A percentile compares a stretch with the other conserved stretches of the same genome.
These are phyloP conservation scores for Diphasiastrum complanatum DNA, from an alignment of 83 land plant genomes.

Conservation along the genomic window DNA sequence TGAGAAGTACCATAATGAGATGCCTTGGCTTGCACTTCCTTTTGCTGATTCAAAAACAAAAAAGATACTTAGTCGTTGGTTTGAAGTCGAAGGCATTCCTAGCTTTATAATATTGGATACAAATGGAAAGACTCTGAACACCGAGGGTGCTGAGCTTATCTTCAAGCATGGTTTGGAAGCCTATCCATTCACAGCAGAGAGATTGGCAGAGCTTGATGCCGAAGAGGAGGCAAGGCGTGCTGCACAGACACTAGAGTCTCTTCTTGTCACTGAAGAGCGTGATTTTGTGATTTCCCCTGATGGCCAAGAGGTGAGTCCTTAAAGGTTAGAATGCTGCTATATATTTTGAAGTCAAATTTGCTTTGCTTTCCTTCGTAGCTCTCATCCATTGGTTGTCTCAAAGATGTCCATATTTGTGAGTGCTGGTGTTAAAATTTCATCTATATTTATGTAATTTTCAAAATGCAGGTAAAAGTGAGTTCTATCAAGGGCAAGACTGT, in stretches of 20 bases:
- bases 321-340: too few species aligned
- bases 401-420: too few species aligned
- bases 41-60: slow-evolving; percentile 39
- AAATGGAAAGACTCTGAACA: slow-evolving; percentile 54
- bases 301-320: slow-evolving; percentile 35
- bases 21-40: slow-evolving; percentile 67
- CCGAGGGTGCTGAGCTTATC: slow-evolving; percentile 36
- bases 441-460: background rate
- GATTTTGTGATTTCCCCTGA: slow-evolving; percentile 34
- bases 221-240: slow-evolving; percentile 32
- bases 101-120: slow-evolving; percentile 47
- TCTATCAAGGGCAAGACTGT: slow-evolving; percentile 58
- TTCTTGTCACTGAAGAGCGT: slow-evolving; percentile 42
- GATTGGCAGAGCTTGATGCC: slow-evolving; percentile 31
- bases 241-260: slow-evolving; percentile 52
- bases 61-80: slow-evolving; percentile 36
- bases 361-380: too few species aligned
- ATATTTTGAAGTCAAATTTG: too few species aligned
- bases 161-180: slow-evolving; percentile 45
- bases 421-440: too few species aligned
- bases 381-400: too few species aligned
- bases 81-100: slow-evolving; percentile 41
- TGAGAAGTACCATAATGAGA: slow-evolving; percentile 20
- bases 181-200: slow-evolving; percentile 59
- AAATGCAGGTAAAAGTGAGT: slow-evolving; percentile 40